These are phyloP conservation scores for Fusarium dlaminii DNA, from an alignment of 2,329 filamentous ascomycete species.

Conservation along the genomic window DNA sequence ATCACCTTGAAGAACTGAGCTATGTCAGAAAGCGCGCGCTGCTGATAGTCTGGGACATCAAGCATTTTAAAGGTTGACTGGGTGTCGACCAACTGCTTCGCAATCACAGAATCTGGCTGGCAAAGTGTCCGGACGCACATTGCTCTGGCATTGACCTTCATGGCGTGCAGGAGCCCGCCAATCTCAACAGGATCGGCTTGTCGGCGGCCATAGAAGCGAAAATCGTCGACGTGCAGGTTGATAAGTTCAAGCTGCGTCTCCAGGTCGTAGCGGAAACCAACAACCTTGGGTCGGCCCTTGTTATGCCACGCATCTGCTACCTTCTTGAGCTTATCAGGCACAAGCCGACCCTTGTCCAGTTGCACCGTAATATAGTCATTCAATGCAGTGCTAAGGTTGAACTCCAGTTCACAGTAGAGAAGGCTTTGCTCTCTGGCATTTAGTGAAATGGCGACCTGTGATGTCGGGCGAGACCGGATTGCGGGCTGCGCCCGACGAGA, in stretches of 20 bases:
- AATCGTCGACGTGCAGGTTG: constrained; percentile 58
- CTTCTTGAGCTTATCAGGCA: constrained; percentile 60
- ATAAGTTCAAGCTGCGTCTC: constrained; percentile 69
- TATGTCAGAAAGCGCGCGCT: constrained; percentile 60
- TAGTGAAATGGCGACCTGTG: constrained; percentile 59
- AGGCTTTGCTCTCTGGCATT: constrained; percentile 66
- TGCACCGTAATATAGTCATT: constrained; percentile 63
- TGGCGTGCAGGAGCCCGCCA: constrained; percentile 59
- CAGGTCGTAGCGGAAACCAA: constrained; percentile 67
- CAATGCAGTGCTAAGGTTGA: constrained; percentile 59
- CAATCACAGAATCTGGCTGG: constrained; percentile 66
- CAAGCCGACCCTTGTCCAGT: constrained; percentile 64
- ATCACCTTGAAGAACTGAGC: constrained; percentile 64
- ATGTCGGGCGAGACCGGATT: constrained; percentile 42
- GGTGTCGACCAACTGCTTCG: constrained; percentile 65
- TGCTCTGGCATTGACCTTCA: constrained; percentile 61
- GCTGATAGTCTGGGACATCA: constrained; percentile 54
- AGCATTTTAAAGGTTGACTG: constrained; percentile 62
- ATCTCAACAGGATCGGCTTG: constrained; percentile 56
- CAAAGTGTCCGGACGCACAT: constrained; percentile 66
- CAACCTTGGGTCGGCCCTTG: constrained; percentile 63
- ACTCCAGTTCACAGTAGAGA: constrained; percentile 68
- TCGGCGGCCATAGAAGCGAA: constrained; percentile 63
- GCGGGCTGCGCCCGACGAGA: constrained; percentile 46
- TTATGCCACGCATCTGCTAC: constrained; percentile 62